Base-by-base conservation (phyloP, 495 filamentous ascomycete species). In the Geoglossum glabrum region DNA sequence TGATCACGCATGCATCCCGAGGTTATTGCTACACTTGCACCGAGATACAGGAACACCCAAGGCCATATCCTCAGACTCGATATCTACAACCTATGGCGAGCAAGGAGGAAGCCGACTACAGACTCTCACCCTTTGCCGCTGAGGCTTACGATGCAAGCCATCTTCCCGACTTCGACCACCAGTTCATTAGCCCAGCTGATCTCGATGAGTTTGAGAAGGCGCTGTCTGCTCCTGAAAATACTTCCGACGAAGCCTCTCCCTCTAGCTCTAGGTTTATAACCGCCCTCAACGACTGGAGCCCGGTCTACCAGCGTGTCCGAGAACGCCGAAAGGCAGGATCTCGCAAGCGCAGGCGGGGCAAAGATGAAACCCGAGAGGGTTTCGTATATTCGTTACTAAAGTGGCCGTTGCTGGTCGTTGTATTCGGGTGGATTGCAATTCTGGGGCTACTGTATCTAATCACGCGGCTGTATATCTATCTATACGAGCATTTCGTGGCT, bases 281-380 rank as follows among this genome's bases (percentile, higher is more conserved):
- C 10, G 71, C 71, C 15, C 64, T 73, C 31, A 74, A 74, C 55
- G 71, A 74, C 63, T 74, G 71, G 71, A 58, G 68, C 31, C 71
- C 71, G 1, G 62, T 74, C 15, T 65, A 67, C 57, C 71, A 73
- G 60, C 64, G 64, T 3, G 71, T 73, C 9, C 67, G 65, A 46
- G 56, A 45, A 17, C 19, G 54, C n/a, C 43, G 52, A 31, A 57
- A 55, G 17, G 23, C 13, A 0, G 33, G 54, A 27, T 21, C 15
- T 13, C 49, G 33, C 21, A 55, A 28, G 58, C 45, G 40, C 43
- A 58, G 25, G 43, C 50, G 34, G 23, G 30, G 8, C 36, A 86
- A 80, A 60, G 92, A 98, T 67, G 92, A 98, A 69, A 96, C 90
- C 1, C 74, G 92, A 52, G 92, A 98, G 70, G 92, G 92, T 0